Evolutionary conservation across 2,329 filamentous ascomycete species (phyloP), one percentile per base, ranked within the genome.

Genomic region (Huntiella savannae): DNA sequence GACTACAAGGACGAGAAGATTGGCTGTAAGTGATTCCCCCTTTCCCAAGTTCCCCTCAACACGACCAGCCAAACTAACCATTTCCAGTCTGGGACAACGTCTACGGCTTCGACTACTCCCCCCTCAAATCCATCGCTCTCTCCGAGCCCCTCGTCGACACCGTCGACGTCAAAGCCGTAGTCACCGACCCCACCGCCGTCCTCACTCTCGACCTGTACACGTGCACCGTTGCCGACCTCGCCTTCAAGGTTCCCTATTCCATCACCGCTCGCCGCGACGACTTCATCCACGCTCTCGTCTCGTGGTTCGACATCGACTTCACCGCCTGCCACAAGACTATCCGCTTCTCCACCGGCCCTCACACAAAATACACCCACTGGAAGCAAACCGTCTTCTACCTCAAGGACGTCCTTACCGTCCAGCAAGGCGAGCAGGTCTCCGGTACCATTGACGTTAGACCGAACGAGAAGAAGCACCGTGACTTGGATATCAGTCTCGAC

Each of bases 1-100:
- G 91, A 98, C 52, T 98, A 98, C 75, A 96, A 96, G 73, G 88
- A 96, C 53, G 91, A 98, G 70, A 98, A 98, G 74, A 98, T 98
- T 59, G 88, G 87, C 64, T 98, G 88, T 96, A 64, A 69, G 85
- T 65, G 38, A 10, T 22, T 32, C 2, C 11, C 22, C 7, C 22
- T 16, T n/a, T n/a, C 4, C 13, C 34, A 2, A 36, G 34, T 36
- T 11, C 10, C n/a, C 33, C 33, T n/a, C 33, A 35, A 35, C n/a
- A 11, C 34, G 13, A 43, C 16, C 7, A 19, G 48, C 52, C 36
- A 22, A 47, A 44, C 42, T 33, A 8, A 22, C 15, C 4, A 33
- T 40, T 43, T 39, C 19, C 55, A 96, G 88, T 96, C 73, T 98
- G 91, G 91, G 87, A 96, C 61, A 95, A 94, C 58, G 91, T 98